Conservation (phyloP, 2,329 filamentous ascomycete species). For the Teratosphaeria epicoccoides region DNA sequence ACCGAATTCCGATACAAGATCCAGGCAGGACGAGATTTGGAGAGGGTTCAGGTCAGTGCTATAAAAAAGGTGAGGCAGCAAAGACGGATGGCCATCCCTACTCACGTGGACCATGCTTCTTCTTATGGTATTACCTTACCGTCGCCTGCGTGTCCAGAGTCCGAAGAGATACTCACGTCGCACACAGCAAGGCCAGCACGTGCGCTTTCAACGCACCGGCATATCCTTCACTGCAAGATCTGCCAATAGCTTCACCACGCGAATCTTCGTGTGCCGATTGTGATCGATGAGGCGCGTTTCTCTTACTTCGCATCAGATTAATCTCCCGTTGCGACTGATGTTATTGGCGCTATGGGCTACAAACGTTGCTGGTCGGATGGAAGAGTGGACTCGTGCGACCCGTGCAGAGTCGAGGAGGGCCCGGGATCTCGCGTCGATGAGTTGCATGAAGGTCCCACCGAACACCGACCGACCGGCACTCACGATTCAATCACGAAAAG, state of each 20-base stretch:
- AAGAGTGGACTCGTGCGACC: too few species aligned
- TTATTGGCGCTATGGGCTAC: too few species aligned
- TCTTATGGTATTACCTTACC: background rate
- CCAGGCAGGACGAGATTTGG: background rate
- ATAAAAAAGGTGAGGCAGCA: background rate
- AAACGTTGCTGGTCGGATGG: too few species aligned
- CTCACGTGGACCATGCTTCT: background rate
- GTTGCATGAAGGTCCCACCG: background rate
- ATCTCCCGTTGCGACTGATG: too few species aligned
- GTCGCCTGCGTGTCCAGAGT: background rate
- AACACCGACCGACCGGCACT: background rate
- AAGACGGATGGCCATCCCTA: background rate
- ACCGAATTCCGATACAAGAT: background rate
- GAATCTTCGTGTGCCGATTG: too few species aligned
- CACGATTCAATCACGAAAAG: background rate
- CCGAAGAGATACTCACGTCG: background rate
- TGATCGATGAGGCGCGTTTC: too few species aligned
- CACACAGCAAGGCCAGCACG: background rate
- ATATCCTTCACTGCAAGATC: too few species aligned
- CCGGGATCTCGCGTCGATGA: too few species aligned
- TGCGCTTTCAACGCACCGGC: too few species aligned
- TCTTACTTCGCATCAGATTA: too few species aligned
- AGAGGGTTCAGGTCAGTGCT: background rate
- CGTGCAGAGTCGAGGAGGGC: too few species aligned
- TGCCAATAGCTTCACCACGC: too few species aligned